Evolutionary conservation across 2,329 filamentous ascomycete genomes (phyloP).

Genomic region (Rhexocercosporidium sp.): DNA sequence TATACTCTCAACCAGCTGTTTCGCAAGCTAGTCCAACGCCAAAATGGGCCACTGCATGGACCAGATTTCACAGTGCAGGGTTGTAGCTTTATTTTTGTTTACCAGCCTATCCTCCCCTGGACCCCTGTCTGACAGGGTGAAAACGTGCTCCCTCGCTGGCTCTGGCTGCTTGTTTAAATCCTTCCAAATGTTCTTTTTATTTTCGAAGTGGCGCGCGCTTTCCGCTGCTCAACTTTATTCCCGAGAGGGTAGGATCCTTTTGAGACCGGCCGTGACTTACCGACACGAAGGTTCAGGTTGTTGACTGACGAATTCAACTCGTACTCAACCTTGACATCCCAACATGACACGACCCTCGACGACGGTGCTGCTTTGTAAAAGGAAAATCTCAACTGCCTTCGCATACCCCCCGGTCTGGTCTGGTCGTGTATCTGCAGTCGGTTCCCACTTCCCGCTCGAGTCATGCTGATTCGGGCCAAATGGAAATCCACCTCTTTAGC

Average conservation of each 20-base stretch:
- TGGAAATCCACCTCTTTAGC: no score
- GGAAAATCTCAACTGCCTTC: no score
- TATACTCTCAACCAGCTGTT: no score
- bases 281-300: background rate
- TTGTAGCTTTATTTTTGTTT: no score
- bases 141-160: conserved; percentile 13
- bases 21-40: no score
- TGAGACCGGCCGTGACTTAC: background rate
- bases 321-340: no score
- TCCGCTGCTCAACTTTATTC: conserved; percentile 13
- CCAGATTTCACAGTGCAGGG: no score
- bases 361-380: background rate
- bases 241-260: no score
- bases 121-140: background rate
- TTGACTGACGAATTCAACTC: no score
- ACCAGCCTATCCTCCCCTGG: background rate
- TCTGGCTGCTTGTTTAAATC: background rate
- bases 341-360: background rate
- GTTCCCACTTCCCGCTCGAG: conserved; percentile 7
- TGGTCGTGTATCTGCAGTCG: background rate
- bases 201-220: conserved; percentile 24
- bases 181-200: conserved; percentile 1
- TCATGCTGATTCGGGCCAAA: conserved; percentile 1
- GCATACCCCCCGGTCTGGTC: no score
- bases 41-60: no score